Evolutionary conservation across 495 filamentous ascomycete species (phyloP).

Genomic region (Daldinia caldariorum): DNA sequence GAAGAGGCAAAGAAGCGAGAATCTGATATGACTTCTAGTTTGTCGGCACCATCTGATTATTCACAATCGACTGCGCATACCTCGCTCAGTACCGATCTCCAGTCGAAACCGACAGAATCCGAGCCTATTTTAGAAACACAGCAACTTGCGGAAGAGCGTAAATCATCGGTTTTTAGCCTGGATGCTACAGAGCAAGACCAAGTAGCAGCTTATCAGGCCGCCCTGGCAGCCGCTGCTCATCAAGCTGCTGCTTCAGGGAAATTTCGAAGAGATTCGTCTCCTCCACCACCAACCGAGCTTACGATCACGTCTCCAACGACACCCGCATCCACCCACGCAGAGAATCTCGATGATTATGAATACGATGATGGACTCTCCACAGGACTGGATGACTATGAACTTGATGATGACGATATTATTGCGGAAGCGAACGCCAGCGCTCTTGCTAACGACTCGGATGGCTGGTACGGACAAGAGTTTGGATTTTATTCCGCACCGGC

Average conservation of each 20-base stretch:
- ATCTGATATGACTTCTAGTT: conserved; percentile 51
- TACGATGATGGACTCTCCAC: conserved; percentile 61
- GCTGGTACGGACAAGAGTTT: conserved; percentile 95
- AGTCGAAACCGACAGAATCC: conserved; percentile 19
- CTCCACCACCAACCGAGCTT: conserved; percentile 59
- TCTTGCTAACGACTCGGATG: conserved; percentile 89
- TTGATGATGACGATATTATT: conserved; percentile 88
- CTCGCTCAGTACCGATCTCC: conserved; percentile 48
- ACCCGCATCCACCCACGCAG: conserved; percentile 48
- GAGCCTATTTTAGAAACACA: conserved; percentile 23
- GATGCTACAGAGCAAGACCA: conserved; percentile 61
- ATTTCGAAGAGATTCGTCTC: conserved; percentile 69
- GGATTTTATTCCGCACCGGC: conserved; percentile 89
- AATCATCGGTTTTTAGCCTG: conserved; percentile 26
- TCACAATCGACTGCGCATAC: conserved; percentile 54
- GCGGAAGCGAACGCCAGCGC: conserved; percentile 95
- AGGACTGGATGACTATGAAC: conserved; percentile 68
- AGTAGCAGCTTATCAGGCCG: conserved; percentile 78
- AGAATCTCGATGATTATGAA: conserved; percentile 58
- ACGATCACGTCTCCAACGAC: conserved; percentile 57
- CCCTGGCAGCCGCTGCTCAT: conserved; percentile 80
- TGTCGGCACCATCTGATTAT: conserved; percentile 53
- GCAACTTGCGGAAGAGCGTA: conserved; percentile 33
- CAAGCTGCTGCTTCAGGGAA: conserved; percentile 75
- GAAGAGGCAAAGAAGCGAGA: conserved; percentile 49